Evolutionary conservation across 441 rosid species (phyloP), one percentile per base, ranked within the genome.

Genomic region (Viola pubescens): DNA sequence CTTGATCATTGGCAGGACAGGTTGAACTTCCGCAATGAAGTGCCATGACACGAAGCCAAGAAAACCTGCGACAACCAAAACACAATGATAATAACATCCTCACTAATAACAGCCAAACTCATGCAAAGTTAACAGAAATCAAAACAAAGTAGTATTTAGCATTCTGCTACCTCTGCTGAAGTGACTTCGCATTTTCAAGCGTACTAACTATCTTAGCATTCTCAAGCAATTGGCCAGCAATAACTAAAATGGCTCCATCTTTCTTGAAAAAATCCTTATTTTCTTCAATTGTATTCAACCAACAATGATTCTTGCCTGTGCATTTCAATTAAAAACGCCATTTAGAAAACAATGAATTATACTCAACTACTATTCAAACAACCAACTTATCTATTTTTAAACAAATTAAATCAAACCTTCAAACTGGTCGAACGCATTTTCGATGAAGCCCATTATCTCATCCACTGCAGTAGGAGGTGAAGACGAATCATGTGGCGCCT

Each of bases 241-340:
- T 76, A 69, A 84, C 74, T 48, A 89, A 66, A 62, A 81, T 65
- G 19, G 75, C 54, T 57, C 81, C 83, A 70, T 70, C 82, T 46
- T 73, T 81, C 63, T 77, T 74, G 39, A 81, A 77, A 73, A 64
- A 58, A 57, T 62, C 68, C 48, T 62, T 70, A 54, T 66, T 74
- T 34, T 64, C 80, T 43, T 66, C 72, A 60, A 48, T 74, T 59
- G 59, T 69, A 76, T 92, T 92, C 63, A 92, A 70, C 98, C 97
- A 92, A 71, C 68, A 74, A 86, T 89, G 87, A 42, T 79, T 58
- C 1, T 73, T 84, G n/a, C 97, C 97, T 89, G 77, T 61, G 26
- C 54, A 44, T 42, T 59, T 63, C 66, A 19, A 65, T 47, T 26
- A 26, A 48, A 58, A 68, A 69, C 62, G 34, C 38, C 5, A 46